Base-by-base conservation (phyloP, 148 eudicot genomes). In the Chenopodium quinoa region DNA sequence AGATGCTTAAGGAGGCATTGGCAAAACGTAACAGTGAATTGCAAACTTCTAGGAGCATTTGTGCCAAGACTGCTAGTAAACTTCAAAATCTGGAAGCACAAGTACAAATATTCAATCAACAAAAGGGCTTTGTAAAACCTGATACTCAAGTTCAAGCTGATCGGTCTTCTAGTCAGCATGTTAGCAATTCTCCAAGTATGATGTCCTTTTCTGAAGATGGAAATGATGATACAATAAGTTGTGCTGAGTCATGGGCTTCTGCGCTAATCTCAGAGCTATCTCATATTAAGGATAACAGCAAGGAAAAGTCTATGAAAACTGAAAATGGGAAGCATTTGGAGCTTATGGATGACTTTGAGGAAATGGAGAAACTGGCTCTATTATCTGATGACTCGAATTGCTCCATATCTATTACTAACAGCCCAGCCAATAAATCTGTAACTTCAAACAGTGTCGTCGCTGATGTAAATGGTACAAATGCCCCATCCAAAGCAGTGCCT, bases 271-370 rank as follows among this genome's bases (percentile, higher is more conserved):
- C 97, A 37, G 99, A 92, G 68, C 79, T 87, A 50, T 90, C 93
- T 50, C 86, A 82, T 78, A 73, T 71, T 73, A 93, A 87, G 78
- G 92, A 86, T 7, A 90, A 89, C 83, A 88, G 69, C 86, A 82
- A 47, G 79, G 93, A 90, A 73, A 91, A 85, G 83, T 74, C 89
- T 44, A 73, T 69, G 78, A 92, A 83, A 82, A 71, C 91, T 76
- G 97, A 92, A 73, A 92, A 71, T 79, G 81, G 91, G 72, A 90
- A 79, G 79, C 94, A 87, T 70, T 81, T 94, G 80, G 96, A 93
- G 86, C 98, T 97, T 47, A 97, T 97, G 99, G 97, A 97, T 82
- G 99, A 97, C 85, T 97, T 97, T 81, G 82, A 94, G 82, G 99
- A 97, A 88, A 97, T 97, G 99, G 99, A 97, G 86, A 97, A 94